Evolutionary conservation across 1,139 yeast genomes (phyloP).

Genomic region (Starmera stellimalicola): DNA sequence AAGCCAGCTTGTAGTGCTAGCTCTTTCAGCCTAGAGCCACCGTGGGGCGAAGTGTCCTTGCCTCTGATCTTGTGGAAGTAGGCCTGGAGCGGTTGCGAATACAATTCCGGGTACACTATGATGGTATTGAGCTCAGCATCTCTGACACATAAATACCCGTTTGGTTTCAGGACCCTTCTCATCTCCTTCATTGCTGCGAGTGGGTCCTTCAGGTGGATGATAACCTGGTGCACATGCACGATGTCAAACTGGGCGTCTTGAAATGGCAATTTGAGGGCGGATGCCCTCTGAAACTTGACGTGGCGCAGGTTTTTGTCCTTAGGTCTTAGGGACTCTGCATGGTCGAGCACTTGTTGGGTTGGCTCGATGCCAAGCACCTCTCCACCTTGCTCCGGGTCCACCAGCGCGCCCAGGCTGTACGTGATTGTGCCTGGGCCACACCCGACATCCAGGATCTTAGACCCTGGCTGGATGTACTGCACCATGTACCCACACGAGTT

Average conservation of each 20-base stretch:
- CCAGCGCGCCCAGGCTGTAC: conserved; percentile 26
- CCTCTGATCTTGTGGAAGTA: not conserved
- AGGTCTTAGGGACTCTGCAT: conserved; percentile 17
- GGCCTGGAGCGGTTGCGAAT: conserved; percentile 3
- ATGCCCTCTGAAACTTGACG: conserved; percentile 24
- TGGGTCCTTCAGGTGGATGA: conserved; percentile 30
- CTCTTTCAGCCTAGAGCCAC: conserved; percentile 1
- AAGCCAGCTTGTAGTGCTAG: not conserved
- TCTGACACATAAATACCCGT: conserved; percentile 26
- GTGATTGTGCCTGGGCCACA: conserved; percentile 36
- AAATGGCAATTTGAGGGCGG: conserved; percentile 26
- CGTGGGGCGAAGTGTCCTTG: not conserved
- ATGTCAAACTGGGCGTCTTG: conserved; percentile 30
- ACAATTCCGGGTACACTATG: conserved; percentile 20
- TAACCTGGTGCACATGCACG: conserved; percentile 31
- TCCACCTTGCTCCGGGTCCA: conserved; percentile 14
- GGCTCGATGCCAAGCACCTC: conserved; percentile 29
- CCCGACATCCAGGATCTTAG: conserved; percentile 31
- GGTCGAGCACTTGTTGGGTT: conserved; percentile 23
- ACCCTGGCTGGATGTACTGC: conserved; percentile 22
- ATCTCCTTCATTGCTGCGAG: conserved; percentile 38
- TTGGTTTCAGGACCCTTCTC: conserved; percentile 41
- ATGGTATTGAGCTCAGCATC: conserved; percentile 24
- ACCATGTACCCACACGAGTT: conserved; percentile 25
- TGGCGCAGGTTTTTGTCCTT: conserved; percentile 10